Conservation (phyloP, 345 rosid genomes). For the Eucalyptus erythrocorys region DNA sequence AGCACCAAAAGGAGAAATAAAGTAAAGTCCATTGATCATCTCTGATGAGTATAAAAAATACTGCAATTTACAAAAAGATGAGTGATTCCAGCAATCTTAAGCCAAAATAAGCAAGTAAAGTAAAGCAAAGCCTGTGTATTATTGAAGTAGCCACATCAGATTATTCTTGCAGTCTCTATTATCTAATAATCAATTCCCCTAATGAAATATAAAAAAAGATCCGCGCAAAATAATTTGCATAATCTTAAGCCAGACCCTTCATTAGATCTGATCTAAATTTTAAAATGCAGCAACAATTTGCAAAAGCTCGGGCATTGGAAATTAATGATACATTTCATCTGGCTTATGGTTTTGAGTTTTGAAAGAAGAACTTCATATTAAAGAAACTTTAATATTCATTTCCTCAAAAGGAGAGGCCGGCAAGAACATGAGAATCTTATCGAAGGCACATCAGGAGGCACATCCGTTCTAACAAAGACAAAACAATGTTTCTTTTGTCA, state of each 20-base stretch:
- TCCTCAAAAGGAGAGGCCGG: neutral
- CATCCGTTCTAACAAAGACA: constrained; percentile 11
- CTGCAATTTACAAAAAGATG: neutral
- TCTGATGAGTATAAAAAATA: neutral
- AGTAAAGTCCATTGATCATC: neutral
- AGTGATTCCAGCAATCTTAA: neutral
- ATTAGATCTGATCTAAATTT: neutral
- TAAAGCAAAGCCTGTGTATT: neutral
- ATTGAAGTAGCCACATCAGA: neutral
- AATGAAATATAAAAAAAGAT: neutral
- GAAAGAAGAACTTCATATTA: neutral
- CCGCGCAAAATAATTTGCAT: neutral
- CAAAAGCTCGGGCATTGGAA: neutral
- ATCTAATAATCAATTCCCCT: neutral
- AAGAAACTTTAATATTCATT: neutral
- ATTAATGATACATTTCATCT: neutral
- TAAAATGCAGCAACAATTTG: neutral
- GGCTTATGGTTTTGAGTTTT: neutral
- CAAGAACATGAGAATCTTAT: neutral
- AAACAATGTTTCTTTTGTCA: neutral
- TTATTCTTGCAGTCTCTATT: neutral
- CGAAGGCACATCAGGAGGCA: neutral
- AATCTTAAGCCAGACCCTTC: neutral
- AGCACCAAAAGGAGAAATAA: neutral
- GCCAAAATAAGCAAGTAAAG: neutral